Evolutionary conservation across 2,329 filamentous ascomycete species (phyloP), one percentile per base, ranked within the genome.

Genomic region (Cucurbitaria berberidis): DNA sequence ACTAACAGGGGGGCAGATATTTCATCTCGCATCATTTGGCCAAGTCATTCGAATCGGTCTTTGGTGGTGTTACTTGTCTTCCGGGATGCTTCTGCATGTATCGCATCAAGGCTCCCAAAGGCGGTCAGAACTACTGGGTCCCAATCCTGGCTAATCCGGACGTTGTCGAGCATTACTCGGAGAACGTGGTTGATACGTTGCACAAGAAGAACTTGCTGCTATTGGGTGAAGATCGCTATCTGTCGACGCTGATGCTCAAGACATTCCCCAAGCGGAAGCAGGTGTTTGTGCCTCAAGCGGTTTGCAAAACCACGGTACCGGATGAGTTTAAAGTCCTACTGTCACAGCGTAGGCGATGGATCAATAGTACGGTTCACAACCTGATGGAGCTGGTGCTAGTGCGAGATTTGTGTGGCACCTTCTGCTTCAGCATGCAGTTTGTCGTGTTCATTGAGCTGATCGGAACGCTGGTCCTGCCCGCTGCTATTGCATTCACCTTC

Each of bases 41-140:
- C 69, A 99, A 99, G 78, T 92, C 93, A 3, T 99, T 99, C 78
- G 95, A 99, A 77, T 97, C 93, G 1, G 90, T 97, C 62, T 99
- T 99, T 77, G 95, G 95, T 78, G 95, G 95, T 89, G 95, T 99
- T 56, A 99, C 95, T 60, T 99, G 95, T 83, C 82, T 99, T 65
- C 95, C 95, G 15, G 95, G 95, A 61, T 99, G 95, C 82, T 99
- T 99, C 87, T 97, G 92, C 83, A 99, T 99, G 96, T 99, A 99
- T 81, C 90, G 95, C 70, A 98, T 99, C 85, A 99, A 99, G 79
- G 90, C 95, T 26, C 96, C 95, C 55, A 99, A 99, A 80, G 95
- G 95, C 62, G 93, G 90, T 22, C 92, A 98, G 75, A 98, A 99
- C 81, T 99, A 98, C 80, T 99, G 95, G 95, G 95, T 99, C 21